Evolutionary conservation across 192 early-diverging fungal species (phyloP), one percentile per base, ranked within the genome.

Genomic region (Linnemannia zychae): DNA sequence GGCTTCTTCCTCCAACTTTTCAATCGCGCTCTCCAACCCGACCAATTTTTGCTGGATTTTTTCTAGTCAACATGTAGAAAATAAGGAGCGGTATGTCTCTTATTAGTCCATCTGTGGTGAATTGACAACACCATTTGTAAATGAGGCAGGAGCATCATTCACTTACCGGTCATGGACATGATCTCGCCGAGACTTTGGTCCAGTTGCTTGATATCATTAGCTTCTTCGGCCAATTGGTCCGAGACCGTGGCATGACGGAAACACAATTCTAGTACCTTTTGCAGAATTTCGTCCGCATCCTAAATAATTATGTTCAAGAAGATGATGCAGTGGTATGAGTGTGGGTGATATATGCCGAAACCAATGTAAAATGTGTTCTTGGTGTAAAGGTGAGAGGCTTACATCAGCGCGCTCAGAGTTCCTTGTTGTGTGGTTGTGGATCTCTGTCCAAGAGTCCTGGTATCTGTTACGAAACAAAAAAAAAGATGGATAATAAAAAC

Each of bases 401-500:
- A 85, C 83, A 57, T 85, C 83, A 5, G 83, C 83, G 16, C 76
- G 75, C 33, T 85, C 83, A 63, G 83, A 69, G 48, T 85, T 85
- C 17, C 71, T 67, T 17, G 74, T 20, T 4, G 83, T 79, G 60
- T 85, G 83, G 46, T 73, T 46, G 71, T 85, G 83, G 70, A 85
- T 85, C 16, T 85, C 74, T 72, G 33, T 79, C 83, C 83, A 85
- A 24, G 77, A 85, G 53, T 85, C 83, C 74, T 85, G 83, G 70
- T 85, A 84, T 79, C 82, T 84, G 72, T 44, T 33, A 33, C n/a
- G 4, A 38, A 18, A 24, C 18, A 36, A 47, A 76, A 9, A 40
- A 66, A 76, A 28, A n/a, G n/a, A n/a, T n/a, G n/a, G n/a, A n/a
- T n/a, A n/a, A n/a, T n/a, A n/a, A n/a, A n/a, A n/a, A n/a, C n/a